Evolutionary conservation across 2,329 filamentous ascomycete species (phyloP), one percentile per base, ranked within the genome.

Genomic region (Pezicula carpinea): DNA sequence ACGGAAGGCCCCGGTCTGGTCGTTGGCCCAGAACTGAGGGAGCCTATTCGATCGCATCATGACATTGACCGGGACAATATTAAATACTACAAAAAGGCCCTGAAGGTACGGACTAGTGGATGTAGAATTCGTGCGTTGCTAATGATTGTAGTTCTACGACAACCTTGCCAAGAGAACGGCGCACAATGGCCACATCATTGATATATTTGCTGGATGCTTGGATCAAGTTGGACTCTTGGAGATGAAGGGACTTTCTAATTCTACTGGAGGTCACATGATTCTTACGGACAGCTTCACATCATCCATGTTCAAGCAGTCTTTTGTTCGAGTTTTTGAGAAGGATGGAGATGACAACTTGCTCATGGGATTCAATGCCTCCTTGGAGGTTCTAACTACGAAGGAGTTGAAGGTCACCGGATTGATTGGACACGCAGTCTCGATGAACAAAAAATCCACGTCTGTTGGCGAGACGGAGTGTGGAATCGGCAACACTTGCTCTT

Each of bases 241-340:
- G 69, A 99, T 99, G 93, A 97, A 97, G 70, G 89, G 91, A 21
- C 79, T 99, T 11, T 86, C 91, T 55, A 99, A 97, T 68, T 95
- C 86, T 26, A 99, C 93, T 15, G 93, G 93, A 55, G 93, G 93
- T 32, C 91, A 99, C 65, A 99, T 99, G 85, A 95, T 99, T 54
- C 72, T 99, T 55, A 97, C 93, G 1, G 93, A 99, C 67, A 96
- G 91, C 66, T 99, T 99, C 66, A 97, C 92, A 4, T 95, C 93
- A 0, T 97, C 92, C 49, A 96, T 99, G 85, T 99, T 97, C 76
- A 96, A 93, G 72, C 93, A 99, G 66, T 97, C 93, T 0, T 99
- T 99, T 62, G 86, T 95, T 43, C 86, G 95, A 49, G 84, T 99
- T 15, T 99, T 99, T 63, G 93, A 99, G 66, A 96, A 96, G 69